Percentiles rank a stretch among this genome's conserved stretches.
Conservation (phyloP, 1,284 basidiomycete species). For the Phaffia rhodozyma region DNA sequence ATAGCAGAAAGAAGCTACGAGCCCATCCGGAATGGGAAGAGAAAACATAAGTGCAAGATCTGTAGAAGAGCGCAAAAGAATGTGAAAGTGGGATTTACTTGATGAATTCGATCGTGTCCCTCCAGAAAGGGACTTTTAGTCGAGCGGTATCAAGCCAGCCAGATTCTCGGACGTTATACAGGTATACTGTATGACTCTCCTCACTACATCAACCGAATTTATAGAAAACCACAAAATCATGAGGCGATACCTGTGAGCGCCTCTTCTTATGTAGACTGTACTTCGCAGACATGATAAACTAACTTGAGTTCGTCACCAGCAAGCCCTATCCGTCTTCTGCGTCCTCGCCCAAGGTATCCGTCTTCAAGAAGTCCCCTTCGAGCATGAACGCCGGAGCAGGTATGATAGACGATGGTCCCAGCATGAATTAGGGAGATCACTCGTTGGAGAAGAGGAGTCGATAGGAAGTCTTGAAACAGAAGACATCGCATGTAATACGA, state of each 20-base stretch:
- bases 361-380: background rate
- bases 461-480: constrained; percentile 43
- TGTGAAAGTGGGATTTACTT: constrained; percentile 34
- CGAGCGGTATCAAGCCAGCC: constrained; percentile 69
- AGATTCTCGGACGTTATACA: constrained; percentile 58
- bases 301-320: too few species aligned
- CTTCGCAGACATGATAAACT: too few species aligned
- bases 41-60: background rate
- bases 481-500: background rate
- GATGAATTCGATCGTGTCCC: constrained; percentile 62
- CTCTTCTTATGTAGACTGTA: too few species aligned
- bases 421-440: constrained; percentile 70
- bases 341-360: too few species aligned
- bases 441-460: constrained; percentile 65
- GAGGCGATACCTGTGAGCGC: background rate
- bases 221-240: constrained; percentile 1
- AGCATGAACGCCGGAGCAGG: background rate
- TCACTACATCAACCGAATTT: constrained; percentile 15
- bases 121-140: constrained; percentile 67
- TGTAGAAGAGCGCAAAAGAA: background rate
- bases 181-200: constrained; percentile 35
- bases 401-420: constrained; percentile 37
- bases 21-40: background rate
- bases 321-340: too few species aligned
- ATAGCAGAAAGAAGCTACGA: constrained; percentile 51